A percentile compares a stretch with the other conserved stretches of the same genome.
phyloP scores from a whole-genome alignment of 768 basidiomycete genomes.

The Trametes elegans region DNA sequence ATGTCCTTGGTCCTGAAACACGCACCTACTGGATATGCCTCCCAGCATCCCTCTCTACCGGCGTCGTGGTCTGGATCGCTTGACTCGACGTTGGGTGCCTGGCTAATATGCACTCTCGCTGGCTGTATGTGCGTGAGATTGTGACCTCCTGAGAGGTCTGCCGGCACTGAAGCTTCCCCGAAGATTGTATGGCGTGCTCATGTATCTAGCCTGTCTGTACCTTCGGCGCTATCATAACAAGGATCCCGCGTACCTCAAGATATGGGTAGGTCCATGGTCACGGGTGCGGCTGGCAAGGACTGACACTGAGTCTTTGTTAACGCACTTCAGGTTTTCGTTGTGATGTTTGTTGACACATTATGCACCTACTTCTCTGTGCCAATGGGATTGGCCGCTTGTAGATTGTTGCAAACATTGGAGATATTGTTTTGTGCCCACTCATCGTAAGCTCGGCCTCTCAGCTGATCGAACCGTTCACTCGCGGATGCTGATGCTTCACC shows the following conservation, averaged over 20 bases:
- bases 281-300: too few species aligned
- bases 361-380: too few species aligned
- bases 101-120: constrained; percentile 1
- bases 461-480: neutral
- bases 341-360: neutral
- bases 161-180: neutral
- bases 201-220: constrained; percentile 5
- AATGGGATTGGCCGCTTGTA: too few species aligned
- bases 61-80: too few species aligned
- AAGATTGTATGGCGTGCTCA: constrained; percentile 1
- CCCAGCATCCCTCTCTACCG: neutral
- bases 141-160: neutral
- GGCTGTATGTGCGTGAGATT: neutral
- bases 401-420: too few species aligned
- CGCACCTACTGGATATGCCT: neutral
- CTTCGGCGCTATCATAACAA: constrained; percentile 1
- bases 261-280: constrained; percentile 5
- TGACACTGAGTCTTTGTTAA: neutral
- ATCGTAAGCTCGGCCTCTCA: neutral
- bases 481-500: neutral
- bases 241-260: constrained; percentile 1
- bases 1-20: neutral
- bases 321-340: neutral
- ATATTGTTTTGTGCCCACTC: neutral
- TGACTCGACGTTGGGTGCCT: constrained; percentile 3